Percentiles rank a stretch among this genome's conserved stretches.
Evolutionary conservation across 345 rosid genomes (phyloP).

Genomic region (Noccaea bulbosa): DNA sequence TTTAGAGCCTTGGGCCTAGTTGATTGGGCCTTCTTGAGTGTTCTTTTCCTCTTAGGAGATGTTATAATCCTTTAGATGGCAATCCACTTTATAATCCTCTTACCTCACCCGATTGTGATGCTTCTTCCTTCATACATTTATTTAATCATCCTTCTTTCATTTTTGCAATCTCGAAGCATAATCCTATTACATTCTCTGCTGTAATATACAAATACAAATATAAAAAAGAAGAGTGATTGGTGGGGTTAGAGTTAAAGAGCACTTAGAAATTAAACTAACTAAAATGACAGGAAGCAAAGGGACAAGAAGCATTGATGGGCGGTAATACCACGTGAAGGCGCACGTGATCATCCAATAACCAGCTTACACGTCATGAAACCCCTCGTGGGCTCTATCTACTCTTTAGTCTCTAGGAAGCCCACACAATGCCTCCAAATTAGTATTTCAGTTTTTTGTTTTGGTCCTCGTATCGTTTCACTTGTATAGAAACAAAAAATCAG

Average conservation of each 20-base stretch:
- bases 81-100: too few species aligned
- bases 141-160: too few species aligned
- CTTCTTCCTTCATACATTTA: too few species aligned
- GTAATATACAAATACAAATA: neutral
- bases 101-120: too few species aligned
- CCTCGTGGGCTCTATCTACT: constrained; percentile 16
- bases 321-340: constrained; percentile 22
- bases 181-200: too few species aligned
- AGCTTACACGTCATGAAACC: constrained; percentile 13
- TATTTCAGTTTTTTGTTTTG: constrained; percentile 12
- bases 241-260: neutral
- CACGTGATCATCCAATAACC: constrained; percentile 25
- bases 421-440: neutral
- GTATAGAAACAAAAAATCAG: constrained; percentile 21
- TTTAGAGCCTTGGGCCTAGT: neutral
- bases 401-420: constrained; percentile 15
- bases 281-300: constrained; percentile 20
- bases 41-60: too few species aligned
- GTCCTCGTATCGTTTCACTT: neutral
- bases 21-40: too few species aligned
- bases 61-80: too few species aligned
- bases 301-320: constrained; percentile 23
- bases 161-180: too few species aligned
- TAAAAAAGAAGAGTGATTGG: neutral
- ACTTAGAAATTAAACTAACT: neutral